phyloP scores from a whole-genome alignment of 768 basidiomycete species.

The Leucocoprinus sp. region DNA sequence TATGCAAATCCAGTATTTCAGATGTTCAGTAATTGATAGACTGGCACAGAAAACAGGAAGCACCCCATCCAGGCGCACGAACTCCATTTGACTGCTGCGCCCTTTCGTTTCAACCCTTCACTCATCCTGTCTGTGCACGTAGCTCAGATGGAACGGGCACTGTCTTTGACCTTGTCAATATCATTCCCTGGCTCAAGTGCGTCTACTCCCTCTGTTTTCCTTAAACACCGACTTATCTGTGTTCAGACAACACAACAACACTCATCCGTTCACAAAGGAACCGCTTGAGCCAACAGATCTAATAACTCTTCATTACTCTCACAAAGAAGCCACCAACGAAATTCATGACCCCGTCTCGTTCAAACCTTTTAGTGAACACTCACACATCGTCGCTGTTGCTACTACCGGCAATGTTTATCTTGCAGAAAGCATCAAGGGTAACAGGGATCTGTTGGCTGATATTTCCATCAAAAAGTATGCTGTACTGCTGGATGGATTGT shows the following conservation, averaged over 20 bases:
- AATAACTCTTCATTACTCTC: slow-evolving; percentile 71
- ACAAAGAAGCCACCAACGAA: slow-evolving; percentile 77
- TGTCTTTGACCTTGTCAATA: slow-evolving; percentile 88
- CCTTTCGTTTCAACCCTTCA: slow-evolving; percentile 84
- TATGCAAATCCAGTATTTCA: slow-evolving; percentile 35
- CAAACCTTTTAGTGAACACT: slow-evolving; percentile 95
- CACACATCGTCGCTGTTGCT: slow-evolving; percentile 86
- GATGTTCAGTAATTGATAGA: slow-evolving; percentile 6
- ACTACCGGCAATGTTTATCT: slow-evolving; percentile 91
- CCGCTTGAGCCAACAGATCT: slow-evolving; percentile 64
- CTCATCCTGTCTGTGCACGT: slow-evolving; percentile 80
- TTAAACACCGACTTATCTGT: slow-evolving; percentile 11
- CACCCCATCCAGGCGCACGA: slow-evolving; percentile 50
- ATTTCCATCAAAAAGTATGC: slow-evolving; percentile 73
- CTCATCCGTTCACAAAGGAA: slow-evolving; percentile 69
- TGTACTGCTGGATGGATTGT: slow-evolving; percentile 3
- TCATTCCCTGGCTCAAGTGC: slow-evolving; percentile 91
- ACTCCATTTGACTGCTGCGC: slow-evolving; percentile 91
- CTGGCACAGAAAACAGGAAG: slow-evolving; percentile 52
- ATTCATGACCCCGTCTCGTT: slow-evolving; percentile 96
- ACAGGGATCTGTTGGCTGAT: slow-evolving; percentile 81
- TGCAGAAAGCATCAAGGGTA: slow-evolving; percentile 82
- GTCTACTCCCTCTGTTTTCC: slow-evolving; percentile 18
- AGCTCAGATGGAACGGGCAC: slow-evolving; percentile 72
- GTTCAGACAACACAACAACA: slow-evolving; percentile 71